A percentile compares a stretch with the other conserved stretches of the same genome.
Conservation (phyloP, 306 rosid species). For the Corylus heterophylla region DNA sequence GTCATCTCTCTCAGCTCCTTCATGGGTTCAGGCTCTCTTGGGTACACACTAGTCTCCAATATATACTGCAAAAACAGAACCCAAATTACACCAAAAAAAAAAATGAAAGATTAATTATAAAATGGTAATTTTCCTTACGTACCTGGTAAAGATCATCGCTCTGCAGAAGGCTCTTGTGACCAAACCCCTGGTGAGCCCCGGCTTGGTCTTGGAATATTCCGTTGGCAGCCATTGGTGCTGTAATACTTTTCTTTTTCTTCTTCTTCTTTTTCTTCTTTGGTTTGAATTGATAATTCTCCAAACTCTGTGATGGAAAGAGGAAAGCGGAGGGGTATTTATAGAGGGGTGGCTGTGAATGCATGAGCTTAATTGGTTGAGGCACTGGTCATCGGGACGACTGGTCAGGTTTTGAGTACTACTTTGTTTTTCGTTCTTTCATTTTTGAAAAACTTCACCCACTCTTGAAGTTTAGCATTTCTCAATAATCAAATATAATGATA, state of each 20-base stretch:
- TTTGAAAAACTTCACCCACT: too few relatives aligned
- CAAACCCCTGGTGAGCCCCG: constrained; percentile 87
- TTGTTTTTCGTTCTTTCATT: too few relatives aligned
- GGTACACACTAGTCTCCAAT: constrained; percentile 84
- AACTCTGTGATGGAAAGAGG: constrained; percentile 3
- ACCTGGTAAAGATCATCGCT: constrained; percentile 92
- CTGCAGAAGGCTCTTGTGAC: constrained; percentile 95
- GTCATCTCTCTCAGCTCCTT: constrained; percentile 87
- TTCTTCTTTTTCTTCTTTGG: too few relatives aligned
- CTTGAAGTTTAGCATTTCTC: too few relatives aligned
- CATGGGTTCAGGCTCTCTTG: constrained; percentile 89
- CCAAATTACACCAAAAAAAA: not conserved
- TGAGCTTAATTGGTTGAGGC: too few relatives aligned
- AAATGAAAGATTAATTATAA: not conserved
- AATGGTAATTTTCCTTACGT: too few relatives aligned
- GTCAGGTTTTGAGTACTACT: too few relatives aligned
- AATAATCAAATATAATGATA: too few relatives aligned
- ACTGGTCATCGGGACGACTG: too few relatives aligned
- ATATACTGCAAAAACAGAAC: constrained; percentile 51
- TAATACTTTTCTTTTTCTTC: not conserved
- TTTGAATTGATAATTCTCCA: too few relatives aligned
- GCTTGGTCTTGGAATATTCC: constrained; percentile 54
- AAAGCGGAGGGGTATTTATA: constrained; percentile 27
- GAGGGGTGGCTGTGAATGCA: constrained; percentile 20
- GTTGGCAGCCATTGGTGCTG: constrained; percentile 54